These are phyloP conservation scores for Chalciporus chontae DNA, from an alignment of 768 basidiomycete species.

Conservation along the genomic window DNA sequence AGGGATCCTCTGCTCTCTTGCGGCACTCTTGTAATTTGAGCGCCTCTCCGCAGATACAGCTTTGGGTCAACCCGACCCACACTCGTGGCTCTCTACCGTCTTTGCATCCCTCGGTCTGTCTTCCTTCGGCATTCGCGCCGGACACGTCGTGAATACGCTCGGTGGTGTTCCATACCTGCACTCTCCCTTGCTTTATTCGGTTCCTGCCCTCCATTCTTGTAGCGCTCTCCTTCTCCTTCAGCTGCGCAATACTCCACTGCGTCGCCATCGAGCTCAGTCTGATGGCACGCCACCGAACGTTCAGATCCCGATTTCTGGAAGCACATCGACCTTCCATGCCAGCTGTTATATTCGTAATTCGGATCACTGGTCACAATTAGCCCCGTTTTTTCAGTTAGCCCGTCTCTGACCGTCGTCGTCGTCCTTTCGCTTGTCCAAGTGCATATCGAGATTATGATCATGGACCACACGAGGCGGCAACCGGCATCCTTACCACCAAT, in stretches of 20 bases:
- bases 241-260: slow-evolving; percentile 7
- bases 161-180: background rate
- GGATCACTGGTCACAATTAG: background rate
- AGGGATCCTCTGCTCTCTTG: slow-evolving; percentile 18
- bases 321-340: slow-evolving; percentile 5
- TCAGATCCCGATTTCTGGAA: background rate
- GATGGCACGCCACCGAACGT: slow-evolving; percentile 3
- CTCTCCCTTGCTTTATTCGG: background rate
- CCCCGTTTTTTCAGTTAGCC: background rate
- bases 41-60: background rate
- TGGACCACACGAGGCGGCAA: slow-evolving; percentile 6
- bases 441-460: background rate
- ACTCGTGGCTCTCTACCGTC: slow-evolving; percentile 2
- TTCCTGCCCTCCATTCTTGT: slow-evolving; percentile 12
- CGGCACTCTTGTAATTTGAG: background rate
- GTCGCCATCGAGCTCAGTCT: slow-evolving; percentile 4
- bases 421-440: background rate
- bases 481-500: slow-evolving; percentile 5
- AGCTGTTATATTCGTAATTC: background rate
- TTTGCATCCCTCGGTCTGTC: background rate
- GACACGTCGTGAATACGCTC: slow-evolving; percentile 9
- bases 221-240: slow-evolving; percentile 8
- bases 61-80: slow-evolving; percentile 2
- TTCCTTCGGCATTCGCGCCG: slow-evolving; percentile 6
- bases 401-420: background rate